Evolutionary conservation across 805 yeast genomes (phyloP).

Genomic region (Starmerella bombi): DNA sequence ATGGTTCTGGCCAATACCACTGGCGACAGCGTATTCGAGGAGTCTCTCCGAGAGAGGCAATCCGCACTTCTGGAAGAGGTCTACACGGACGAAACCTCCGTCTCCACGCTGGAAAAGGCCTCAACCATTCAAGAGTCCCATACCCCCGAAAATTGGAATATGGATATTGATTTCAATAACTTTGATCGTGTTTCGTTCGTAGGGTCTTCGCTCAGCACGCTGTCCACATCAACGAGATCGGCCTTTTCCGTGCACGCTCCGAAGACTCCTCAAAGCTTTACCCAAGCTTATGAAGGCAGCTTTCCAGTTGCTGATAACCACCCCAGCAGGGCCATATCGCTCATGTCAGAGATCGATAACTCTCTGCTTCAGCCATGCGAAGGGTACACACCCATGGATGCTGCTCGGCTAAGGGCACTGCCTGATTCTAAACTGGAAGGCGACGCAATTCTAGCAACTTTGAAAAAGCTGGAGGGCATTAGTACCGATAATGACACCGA

Average conservation of each 20-base stretch:
- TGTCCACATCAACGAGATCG: slow-evolving; percentile 12
- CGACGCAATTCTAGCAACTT: slow-evolving; percentile 63
- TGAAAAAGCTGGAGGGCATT: slow-evolving; percentile 63
- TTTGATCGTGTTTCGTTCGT: slow-evolving; percentile 13
- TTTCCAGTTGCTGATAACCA: neutral
- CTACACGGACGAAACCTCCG: neutral
- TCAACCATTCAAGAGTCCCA: neutral
- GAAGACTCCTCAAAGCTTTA: neutral
- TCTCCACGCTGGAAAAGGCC: neutral
- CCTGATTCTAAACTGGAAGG: slow-evolving; percentile 62
- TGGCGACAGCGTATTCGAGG: slow-evolving; percentile 10
- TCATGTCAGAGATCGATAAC: slow-evolving; percentile 21
- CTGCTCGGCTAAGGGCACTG: slow-evolving; percentile 66
- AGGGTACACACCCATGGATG: slow-evolving; percentile 42
- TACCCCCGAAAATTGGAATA: neutral
- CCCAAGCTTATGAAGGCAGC: neutral
- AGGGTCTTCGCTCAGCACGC: slow-evolving; percentile 16
- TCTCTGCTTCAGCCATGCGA: slow-evolving; percentile 25
- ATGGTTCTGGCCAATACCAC: slow-evolving; percentile 13
- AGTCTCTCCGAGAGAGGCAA: neutral
- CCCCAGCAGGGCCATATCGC: slow-evolving; percentile 15
- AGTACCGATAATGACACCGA: neutral
- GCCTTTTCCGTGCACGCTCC: slow-evolving; percentile 5
- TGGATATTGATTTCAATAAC: slow-evolving; percentile 6
- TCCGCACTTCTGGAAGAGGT: neutral